Evolutionary conservation across 1,139 yeast species (phyloP).

Genomic region (Candida neerlandica): DNA sequence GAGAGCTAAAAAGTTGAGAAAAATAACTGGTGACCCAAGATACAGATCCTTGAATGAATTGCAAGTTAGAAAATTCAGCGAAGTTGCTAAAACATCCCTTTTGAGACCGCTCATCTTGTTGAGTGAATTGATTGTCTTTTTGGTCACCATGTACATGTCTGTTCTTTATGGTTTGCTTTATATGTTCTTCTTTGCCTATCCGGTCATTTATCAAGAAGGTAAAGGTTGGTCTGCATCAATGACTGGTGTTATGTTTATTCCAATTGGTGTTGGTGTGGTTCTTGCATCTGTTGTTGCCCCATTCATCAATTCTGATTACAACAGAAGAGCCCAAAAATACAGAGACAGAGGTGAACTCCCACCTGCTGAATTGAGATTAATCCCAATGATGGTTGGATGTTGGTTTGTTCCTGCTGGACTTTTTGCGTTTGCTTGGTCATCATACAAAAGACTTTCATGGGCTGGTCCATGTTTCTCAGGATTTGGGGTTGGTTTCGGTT

Average conservation of each 20-base stretch:
- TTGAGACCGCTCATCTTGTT: slow-evolving; percentile 52
- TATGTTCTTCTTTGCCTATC: slow-evolving; percentile 68
- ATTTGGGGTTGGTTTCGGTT: slow-evolving; percentile 62
- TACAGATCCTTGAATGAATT: slow-evolving; percentile 53
- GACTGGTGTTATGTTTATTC: slow-evolving; percentile 71
- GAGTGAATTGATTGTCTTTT: slow-evolving; percentile 54
- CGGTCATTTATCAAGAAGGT: slow-evolving; percentile 64
- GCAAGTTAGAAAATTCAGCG: slow-evolving; percentile 37
- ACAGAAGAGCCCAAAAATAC: slow-evolving; percentile 49
- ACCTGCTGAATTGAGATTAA: slow-evolving; percentile 60
- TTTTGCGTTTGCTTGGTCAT: slow-evolving; percentile 64
- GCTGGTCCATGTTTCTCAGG: slow-evolving; percentile 67
- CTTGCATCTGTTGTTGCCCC: slow-evolving; percentile 55
- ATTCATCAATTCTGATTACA: slow-evolving; percentile 59
- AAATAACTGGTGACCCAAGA: slow-evolving; percentile 52
- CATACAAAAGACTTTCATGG: slow-evolving; percentile 56
- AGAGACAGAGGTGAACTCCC: slow-evolving; percentile 54
- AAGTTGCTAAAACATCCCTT: slow-evolving; percentile 47
- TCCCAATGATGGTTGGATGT: slow-evolving; percentile 65
- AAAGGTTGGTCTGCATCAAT: slow-evolving; percentile 61
- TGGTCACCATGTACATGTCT: slow-evolving; percentile 61
- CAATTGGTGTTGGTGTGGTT: slow-evolving; percentile 68
- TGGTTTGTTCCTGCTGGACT: slow-evolving; percentile 61
- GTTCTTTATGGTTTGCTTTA: slow-evolving; percentile 55
- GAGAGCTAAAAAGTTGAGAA: slow-evolving; percentile 55